These are phyloP conservation scores for Penicillium brevicompactum DNA, from an alignment of 2,329 filamentous ascomycete species.

Conservation along the genomic window DNA sequence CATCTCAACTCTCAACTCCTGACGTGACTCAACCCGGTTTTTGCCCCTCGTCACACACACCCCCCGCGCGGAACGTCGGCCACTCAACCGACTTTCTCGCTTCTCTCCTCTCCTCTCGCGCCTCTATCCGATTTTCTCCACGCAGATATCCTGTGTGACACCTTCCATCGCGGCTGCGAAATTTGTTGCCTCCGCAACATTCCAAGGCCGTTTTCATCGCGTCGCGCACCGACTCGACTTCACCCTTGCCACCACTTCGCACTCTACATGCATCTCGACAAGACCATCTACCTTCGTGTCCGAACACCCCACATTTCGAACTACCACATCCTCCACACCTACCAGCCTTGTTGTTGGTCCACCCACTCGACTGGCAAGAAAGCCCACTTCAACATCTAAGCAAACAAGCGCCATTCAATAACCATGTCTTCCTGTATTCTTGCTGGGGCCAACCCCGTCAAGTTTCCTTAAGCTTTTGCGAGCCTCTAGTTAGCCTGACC, in stretches of 20 bases:
- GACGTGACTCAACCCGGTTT: conserved; percentile 25
- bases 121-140: neutral
- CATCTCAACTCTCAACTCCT: neutral
- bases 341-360: neutral
- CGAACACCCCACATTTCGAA: neutral
- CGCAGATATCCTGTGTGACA: neutral
- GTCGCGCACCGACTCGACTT: conserved; percentile 12
- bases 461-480: conserved; percentile 31
- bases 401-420: conserved; percentile 1
- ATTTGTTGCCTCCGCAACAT: conserved; percentile 9
- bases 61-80: conserved; percentile 28
- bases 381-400: conserved; percentile 6
- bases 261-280: conserved; percentile 7
- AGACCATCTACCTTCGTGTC: neutral
- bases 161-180: neutral
- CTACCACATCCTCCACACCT: neutral
- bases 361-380: conserved; percentile 1
- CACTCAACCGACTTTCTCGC: conserved; percentile 7
- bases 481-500: conserved; percentile 26
- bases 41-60: conserved; percentile 12
- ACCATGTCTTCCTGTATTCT: conserved; percentile 29
- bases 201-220: conserved; percentile 22
- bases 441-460: conserved; percentile 28
- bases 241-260: conserved; percentile 2
- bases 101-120: conserved; percentile 7